Percentiles rank a stretch among this genome's conserved stretches.
These are phyloP conservation scores for Cucurbitaria berberidis DNA, from an alignment of 2,329 filamentous ascomycete genomes.

Conservation along the genomic window DNA sequence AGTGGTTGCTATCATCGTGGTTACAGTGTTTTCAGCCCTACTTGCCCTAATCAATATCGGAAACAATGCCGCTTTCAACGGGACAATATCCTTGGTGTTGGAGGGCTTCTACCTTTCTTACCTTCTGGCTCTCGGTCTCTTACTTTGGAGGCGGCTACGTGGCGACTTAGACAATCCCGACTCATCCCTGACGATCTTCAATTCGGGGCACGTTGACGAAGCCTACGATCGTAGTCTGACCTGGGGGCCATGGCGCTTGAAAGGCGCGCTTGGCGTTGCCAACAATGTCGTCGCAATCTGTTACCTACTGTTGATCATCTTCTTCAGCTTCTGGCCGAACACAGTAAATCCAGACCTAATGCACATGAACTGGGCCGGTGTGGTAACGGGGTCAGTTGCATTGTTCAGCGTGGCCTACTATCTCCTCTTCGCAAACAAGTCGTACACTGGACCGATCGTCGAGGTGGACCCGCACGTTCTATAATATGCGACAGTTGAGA, in stretches of 20 bases:
- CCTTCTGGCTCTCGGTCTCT: slow-evolving; percentile 38
- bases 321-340: slow-evolving; percentile 47
- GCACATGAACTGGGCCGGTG: slow-evolving; percentile 44
- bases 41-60: slow-evolving; percentile 61
- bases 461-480: slow-evolving; percentile 36
- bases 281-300: slow-evolving; percentile 44
- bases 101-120: slow-evolving; percentile 48
- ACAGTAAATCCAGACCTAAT: slow-evolving; percentile 19
- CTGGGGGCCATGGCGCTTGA: slow-evolving; percentile 46
- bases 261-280: slow-evolving; percentile 32
- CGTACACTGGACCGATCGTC: slow-evolving; percentile 43
- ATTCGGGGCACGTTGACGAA: slow-evolving; percentile 27
- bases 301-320: slow-evolving; percentile 42
- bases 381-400: slow-evolving; percentile 39
- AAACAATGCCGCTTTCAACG: slow-evolving; percentile 49
- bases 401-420: slow-evolving; percentile 43
- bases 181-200: slow-evolving; percentile 31
- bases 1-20: slow-evolving; percentile 56
- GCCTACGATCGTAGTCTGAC: slow-evolving; percentile 27
- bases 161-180: slow-evolving; percentile 37
- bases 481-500: slow-evolving; percentile 6
- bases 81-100: slow-evolving; percentile 44
- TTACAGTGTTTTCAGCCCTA: slow-evolving; percentile 52
- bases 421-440: slow-evolving; percentile 34
- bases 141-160: slow-evolving; percentile 45